A percentile compares a stretch with the other conserved stretches of the same genome.
phyloP scores from a whole-genome alignment of 768 basidiomycete species.

The Kwoniella europaea region DNA sequence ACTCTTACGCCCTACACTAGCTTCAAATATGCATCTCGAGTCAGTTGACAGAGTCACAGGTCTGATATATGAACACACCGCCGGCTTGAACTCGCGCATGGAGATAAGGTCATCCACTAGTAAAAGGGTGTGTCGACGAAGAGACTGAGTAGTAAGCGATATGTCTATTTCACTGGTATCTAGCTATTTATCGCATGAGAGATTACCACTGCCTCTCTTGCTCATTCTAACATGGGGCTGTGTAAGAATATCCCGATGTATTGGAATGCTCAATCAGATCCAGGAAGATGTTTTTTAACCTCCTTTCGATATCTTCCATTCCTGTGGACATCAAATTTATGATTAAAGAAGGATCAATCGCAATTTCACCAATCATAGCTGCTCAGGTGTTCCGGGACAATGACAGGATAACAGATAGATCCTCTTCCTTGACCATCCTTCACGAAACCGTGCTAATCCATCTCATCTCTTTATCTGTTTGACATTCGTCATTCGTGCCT shows the following conservation, averaged over 20 bases:
- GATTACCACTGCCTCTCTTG: too few relatives aligned
- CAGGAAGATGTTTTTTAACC: background rate
- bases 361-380: background rate
- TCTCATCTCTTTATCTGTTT: background rate
- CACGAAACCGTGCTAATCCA: background rate
- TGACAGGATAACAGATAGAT: background rate
- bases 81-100: too few relatives aligned
- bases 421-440: constrained; percentile 1
- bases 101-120: too few relatives aligned
- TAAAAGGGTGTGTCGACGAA: too few relatives aligned
- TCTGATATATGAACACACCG: background rate
- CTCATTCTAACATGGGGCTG: too few relatives aligned
- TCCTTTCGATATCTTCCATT: background rate
- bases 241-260: too few relatives aligned
- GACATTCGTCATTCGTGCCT: background rate
- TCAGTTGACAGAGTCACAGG: background rate
- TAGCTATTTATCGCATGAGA: too few relatives aligned
- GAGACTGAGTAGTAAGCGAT: too few relatives aligned
- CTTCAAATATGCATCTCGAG: background rate
- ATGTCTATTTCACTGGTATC: too few relatives aligned
- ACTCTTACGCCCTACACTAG: background rate
- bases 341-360: background rate
- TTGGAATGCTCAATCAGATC: too few relatives aligned
- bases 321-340: background rate
- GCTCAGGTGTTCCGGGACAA: background rate